These are phyloP conservation scores for Hordeum marinum DNA, from an alignment of 176 grass and related monocot species.

Conservation along the genomic window DNA sequence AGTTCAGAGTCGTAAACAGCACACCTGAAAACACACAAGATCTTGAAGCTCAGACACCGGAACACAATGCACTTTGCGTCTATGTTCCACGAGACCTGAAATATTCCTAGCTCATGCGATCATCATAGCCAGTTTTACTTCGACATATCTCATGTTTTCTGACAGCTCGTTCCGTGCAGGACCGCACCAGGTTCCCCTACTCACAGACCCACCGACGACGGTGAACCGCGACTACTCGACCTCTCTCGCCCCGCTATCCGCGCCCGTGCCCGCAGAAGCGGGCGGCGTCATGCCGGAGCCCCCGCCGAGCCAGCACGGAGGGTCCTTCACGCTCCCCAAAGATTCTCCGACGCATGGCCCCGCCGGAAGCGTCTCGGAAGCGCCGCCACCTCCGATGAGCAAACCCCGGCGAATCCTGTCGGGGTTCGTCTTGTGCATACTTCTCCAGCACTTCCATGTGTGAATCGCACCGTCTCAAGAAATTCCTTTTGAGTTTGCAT, in stretches of 20 bases:
- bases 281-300: slow-evolving; percentile 46
- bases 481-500: neutral
- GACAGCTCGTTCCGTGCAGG: slow-evolving; percentile 24
- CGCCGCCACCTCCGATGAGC: neutral
- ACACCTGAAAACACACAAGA: neutral
- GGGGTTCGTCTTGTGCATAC: slow-evolving; percentile 24
- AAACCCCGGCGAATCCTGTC: slow-evolving; percentile 11
- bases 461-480: slow-evolving; percentile 19
- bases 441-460: slow-evolving; percentile 5
- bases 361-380: slow-evolving; percentile 54
- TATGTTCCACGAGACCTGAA: neutral
- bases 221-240: slow-evolving; percentile 52
- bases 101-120: neutral
- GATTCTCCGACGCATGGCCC: slow-evolving; percentile 44
- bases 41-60: neutral
- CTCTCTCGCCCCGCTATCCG: slow-evolving; percentile 51
- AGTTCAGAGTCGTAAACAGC: neutral
- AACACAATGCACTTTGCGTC: neutral
- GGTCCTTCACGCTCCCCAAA: slow-evolving; percentile 45
- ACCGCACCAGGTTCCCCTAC: slow-evolving; percentile 48
- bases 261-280: slow-evolving; percentile 54
- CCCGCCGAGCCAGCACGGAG: slow-evolving; percentile 46
- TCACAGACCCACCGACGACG: slow-evolving; percentile 50
- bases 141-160: neutral
- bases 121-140: neutral